These are phyloP conservation scores for Phytophthora hibernalis DNA, from an alignment of 352 stramenopile genomes.

Conservation along the genomic window DNA sequence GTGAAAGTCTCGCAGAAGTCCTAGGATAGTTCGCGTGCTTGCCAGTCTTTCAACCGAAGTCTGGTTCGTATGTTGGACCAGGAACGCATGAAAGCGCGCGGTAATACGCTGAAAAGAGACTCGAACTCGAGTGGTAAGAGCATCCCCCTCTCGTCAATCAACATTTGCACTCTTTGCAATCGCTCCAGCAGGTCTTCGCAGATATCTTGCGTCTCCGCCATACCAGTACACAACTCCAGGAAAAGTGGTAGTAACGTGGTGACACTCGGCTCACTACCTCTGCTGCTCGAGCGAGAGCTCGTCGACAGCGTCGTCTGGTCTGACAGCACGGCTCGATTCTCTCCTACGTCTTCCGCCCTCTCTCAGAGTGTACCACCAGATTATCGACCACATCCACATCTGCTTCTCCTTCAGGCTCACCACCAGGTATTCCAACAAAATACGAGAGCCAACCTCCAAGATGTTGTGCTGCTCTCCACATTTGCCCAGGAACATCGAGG, in stretches of 20 bases:
- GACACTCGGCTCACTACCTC: not conserved
- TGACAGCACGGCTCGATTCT: not conserved
- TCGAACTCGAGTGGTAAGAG: not conserved
- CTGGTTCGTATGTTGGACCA: conserved; percentile 20
- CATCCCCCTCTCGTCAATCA: conserved; percentile 1
- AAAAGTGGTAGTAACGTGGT: conserved; percentile 6
- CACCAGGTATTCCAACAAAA: not conserved
- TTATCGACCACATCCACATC: not conserved
- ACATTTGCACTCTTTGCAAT: conserved; percentile 8
- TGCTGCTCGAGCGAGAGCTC: not conserved
- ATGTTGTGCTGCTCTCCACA: conserved; percentile 1
- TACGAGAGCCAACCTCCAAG: conserved; percentile 5
- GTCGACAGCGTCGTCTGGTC: not conserved
- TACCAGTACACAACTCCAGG: conserved; percentile 4
- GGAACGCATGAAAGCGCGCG: conserved; percentile 16
- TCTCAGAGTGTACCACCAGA: not conserved
- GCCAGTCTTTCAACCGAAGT: conserved; percentile 18
- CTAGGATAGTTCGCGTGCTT: conserved; percentile 20
- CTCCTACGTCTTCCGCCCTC: not conserved
- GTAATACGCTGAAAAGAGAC: conserved; percentile 1
- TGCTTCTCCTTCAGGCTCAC: conserved; percentile 8
- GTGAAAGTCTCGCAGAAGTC: conserved; percentile 7
- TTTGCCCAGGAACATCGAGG: not conserved
- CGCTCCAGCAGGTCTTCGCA: conserved; percentile 25
- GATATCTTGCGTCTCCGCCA: conserved; percentile 19